These are phyloP conservation scores for Malbranchea zuffiana DNA, from an alignment of 2,329 filamentous ascomycete genomes.

Conservation along the genomic window DNA sequence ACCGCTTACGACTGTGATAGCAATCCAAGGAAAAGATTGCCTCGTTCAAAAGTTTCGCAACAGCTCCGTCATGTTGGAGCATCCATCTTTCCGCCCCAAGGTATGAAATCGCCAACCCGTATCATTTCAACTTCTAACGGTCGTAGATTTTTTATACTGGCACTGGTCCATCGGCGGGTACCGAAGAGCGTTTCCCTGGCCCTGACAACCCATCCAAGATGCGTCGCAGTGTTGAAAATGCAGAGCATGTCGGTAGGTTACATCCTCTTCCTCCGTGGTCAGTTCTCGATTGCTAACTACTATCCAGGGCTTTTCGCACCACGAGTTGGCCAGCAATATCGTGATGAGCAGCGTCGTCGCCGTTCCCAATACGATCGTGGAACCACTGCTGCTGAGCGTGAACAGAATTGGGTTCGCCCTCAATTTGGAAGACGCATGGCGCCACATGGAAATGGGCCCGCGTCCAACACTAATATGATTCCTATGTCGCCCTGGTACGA, in stretches of 20 bases:
- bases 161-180: constrained; percentile 47
- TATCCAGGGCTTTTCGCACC: constrained; percentile 64
- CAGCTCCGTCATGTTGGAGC: constrained; percentile 88
- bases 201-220: constrained; percentile 82
- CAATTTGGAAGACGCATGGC: constrained; percentile 9
- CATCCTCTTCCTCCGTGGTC: constrained; percentile 6
- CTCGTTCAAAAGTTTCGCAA: constrained; percentile 93
- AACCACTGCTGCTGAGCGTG: constrained; percentile 58
- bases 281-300: neutral
- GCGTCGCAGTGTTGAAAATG: constrained; percentile 77
- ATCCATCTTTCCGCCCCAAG: constrained; percentile 71
- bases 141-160: constrained; percentile 46
- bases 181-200: constrained; percentile 63
- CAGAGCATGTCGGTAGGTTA: constrained; percentile 64
- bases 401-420: constrained; percentile 24
- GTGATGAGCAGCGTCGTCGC: constrained; percentile 64
- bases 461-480: neutral
- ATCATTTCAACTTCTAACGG: constrained; percentile 37
- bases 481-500: constrained; percentile 2
- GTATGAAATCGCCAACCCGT: constrained; percentile 33
- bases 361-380: constrained; percentile 73
- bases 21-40: constrained; percentile 85
- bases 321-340: constrained; percentile 59
- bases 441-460: neutral
- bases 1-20: constrained; percentile 36